Percentiles rank a stretch among this genome's conserved stretches.
Conservation (phyloP, 495 filamentous ascomycete genomes). For the Penicillium herquei region DNA sequence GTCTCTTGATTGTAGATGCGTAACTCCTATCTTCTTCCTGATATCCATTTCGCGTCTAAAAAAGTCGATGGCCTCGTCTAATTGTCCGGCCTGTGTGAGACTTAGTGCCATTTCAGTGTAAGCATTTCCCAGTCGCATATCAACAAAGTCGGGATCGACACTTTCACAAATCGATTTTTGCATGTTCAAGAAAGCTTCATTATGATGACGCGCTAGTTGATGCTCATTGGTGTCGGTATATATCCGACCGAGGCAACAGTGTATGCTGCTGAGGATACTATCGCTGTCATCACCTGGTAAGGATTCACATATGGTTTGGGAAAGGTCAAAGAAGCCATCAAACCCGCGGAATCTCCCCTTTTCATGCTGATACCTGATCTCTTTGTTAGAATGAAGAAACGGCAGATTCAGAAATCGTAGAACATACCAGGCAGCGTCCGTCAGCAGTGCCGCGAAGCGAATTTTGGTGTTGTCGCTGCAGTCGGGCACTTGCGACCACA, state of each 20-base stretch:
- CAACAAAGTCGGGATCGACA: not conserved
- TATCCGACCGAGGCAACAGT: constrained; percentile 18
- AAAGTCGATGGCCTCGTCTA: not conserved
- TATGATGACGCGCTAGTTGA: constrained; percentile 10
- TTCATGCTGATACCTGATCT: not conserved
- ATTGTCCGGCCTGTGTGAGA: not conserved
- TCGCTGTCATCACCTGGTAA: constrained; percentile 15
- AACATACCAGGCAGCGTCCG: constrained; percentile 22
- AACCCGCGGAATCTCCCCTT: not conserved
- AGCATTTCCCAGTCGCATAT: not conserved
- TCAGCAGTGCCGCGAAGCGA: constrained; percentile 19
- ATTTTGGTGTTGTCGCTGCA: constrained; percentile 8
- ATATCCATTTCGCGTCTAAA: not conserved
- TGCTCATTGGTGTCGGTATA: constrained; percentile 12
- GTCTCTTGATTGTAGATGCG: not conserved
- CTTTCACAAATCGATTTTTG: not conserved
- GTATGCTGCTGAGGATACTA: constrained; percentile 15
- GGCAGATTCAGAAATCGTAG: not conserved
- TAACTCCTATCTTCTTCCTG: not conserved
- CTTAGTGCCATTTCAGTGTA: not conserved
- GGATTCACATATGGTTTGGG: constrained; percentile 7
- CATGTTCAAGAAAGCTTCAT: constrained; percentile 11
- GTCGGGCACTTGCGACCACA: constrained; percentile 14
- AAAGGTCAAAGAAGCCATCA: constrained; percentile 19
- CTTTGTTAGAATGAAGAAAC: not conserved